A percentile compares a stretch with the other conserved stretches of the same genome.
Conservation (phyloP, 192 early-diverging fungal genomes). For the Coemansia sp. region DNA sequence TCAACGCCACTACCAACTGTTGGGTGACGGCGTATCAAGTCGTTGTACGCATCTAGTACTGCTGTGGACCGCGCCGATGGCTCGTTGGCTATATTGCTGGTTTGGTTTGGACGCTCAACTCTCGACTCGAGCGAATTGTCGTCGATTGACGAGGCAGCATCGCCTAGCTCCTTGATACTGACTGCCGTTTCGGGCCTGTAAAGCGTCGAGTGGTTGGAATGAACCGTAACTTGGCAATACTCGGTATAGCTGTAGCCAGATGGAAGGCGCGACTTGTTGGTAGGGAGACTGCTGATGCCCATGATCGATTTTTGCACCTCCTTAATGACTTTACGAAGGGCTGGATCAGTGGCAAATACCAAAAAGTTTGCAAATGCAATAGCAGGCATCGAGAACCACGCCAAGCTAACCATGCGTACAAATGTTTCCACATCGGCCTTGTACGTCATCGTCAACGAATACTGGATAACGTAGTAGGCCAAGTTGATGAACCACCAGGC, state of each 20-base stretch:
- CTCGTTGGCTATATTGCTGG: not conserved
- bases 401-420: not conserved
- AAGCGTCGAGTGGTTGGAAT: not conserved
- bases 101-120: not conserved
- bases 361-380: conserved; percentile 22
- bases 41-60: conserved; percentile 1
- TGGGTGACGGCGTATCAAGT: conserved; percentile 19
- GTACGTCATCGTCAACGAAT: conserved; percentile 22
- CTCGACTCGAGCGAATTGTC: conserved; percentile 1
- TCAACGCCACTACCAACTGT: conserved; percentile 14
- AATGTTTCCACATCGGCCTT: conserved; percentile 9
- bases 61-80: conserved; percentile 4
- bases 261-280: not conserved
- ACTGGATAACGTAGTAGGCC: conserved; percentile 21
- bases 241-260: not conserved
- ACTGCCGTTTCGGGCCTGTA: not conserved
- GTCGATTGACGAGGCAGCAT: not conserved
- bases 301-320: conserved; percentile 12
- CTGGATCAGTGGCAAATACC: conserved; percentile 36
- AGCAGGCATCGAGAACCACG: conserved; percentile 14
- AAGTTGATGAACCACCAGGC: conserved; percentile 18
- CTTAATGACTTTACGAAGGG: conserved; percentile 13
- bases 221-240: not conserved
- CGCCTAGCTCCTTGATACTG: not conserved
- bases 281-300: not conserved